A percentile compares a stretch with the other conserved stretches of the same genome.
phyloP scores from a whole-genome alignment of 106 monocot species.

The Allium sativum region DNA sequence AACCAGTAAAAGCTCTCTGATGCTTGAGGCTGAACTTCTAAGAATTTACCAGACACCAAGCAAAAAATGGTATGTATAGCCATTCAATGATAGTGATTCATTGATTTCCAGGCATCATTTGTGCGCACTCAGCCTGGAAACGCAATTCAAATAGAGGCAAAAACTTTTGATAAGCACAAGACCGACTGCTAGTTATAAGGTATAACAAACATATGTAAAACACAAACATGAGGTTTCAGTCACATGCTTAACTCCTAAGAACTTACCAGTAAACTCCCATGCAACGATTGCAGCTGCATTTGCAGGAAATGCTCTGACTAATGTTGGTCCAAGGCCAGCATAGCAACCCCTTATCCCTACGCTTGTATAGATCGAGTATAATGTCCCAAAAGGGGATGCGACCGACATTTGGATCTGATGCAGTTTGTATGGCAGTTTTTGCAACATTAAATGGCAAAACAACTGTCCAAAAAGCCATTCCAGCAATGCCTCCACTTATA shows the following conservation, averaged over 20 bases:
- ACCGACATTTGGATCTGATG: slow-evolving; percentile 24
- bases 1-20: too few relatives aligned
- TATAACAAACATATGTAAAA: too few relatives aligned
- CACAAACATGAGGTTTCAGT: not conserved
- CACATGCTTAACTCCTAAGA: slow-evolving; percentile 41
- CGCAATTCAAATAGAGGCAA: too few relatives aligned
- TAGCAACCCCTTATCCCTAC: slow-evolving; percentile 27
- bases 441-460: slow-evolving; percentile 90
- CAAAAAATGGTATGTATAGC: too few relatives aligned
- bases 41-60: too few relatives aligned
- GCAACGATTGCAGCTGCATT: slow-evolving; percentile 12
- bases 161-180: too few relatives aligned
- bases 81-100: too few relatives aligned
- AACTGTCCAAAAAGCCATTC: slow-evolving; percentile 73
- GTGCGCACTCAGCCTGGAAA: too few relatives aligned
- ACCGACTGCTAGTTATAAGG: too few relatives aligned
- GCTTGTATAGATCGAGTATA: slow-evolving; percentile 6
- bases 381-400: slow-evolving; percentile 50
- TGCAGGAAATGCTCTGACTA: slow-evolving; percentile 30
- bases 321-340: slow-evolving; percentile 85
- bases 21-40: too few relatives aligned
- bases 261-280: slow-evolving; percentile 26
- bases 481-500: slow-evolving; percentile 71
- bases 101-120: too few relatives aligned
- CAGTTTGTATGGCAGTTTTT: slow-evolving; percentile 87